A percentile compares a stretch with the other conserved stretches of the same genome.
Evolutionary conservation across 306 rosid genomes (phyloP).

Genomic region (Dicorynia guianensis): DNA sequence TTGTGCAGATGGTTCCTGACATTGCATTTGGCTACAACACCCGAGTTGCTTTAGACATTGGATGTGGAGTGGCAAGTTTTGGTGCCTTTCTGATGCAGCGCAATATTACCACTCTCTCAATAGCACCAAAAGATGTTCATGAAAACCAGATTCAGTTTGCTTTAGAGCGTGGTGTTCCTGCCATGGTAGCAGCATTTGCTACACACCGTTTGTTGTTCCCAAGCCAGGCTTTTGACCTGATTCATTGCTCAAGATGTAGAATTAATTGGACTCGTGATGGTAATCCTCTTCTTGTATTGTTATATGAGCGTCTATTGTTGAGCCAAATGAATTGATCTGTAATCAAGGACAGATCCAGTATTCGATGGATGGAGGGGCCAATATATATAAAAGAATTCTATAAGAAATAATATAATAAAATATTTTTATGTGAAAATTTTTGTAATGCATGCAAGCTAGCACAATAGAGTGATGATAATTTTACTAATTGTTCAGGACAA

Average conservation of each 20-base stretch:
- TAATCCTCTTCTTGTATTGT: slow-evolving; percentile 40
- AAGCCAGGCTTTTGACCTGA: slow-evolving; percentile 93
- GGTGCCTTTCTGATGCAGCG: slow-evolving; percentile 84
- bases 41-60: slow-evolving; percentile 80
- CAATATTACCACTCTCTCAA: slow-evolving; percentile 74
- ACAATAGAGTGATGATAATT: too few species aligned
- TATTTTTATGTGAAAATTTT: too few species aligned
- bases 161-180: slow-evolving; percentile 96
- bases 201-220: slow-evolving; percentile 74
- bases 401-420: too few species aligned
- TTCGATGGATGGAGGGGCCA: too few species aligned
- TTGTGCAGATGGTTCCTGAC: slow-evolving; percentile 80
- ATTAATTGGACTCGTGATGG: slow-evolving; percentile 92
- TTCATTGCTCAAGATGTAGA: slow-evolving; percentile 91
- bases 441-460: too few species aligned
- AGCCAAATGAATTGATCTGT: slow-evolving; percentile 28
- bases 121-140: slow-evolving; percentile 86
- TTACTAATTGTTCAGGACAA: too few species aligned
- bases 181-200: slow-evolving; percentile 75
- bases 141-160: slow-evolving; percentile 95
- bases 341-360: too few species aligned
- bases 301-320: neutral
- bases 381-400: too few species aligned
- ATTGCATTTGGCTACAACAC: slow-evolving; percentile 74
- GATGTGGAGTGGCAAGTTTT: slow-evolving; percentile 93